Conservation (phyloP, 805 yeast species). For the Suhomyces sp. region DNA sequence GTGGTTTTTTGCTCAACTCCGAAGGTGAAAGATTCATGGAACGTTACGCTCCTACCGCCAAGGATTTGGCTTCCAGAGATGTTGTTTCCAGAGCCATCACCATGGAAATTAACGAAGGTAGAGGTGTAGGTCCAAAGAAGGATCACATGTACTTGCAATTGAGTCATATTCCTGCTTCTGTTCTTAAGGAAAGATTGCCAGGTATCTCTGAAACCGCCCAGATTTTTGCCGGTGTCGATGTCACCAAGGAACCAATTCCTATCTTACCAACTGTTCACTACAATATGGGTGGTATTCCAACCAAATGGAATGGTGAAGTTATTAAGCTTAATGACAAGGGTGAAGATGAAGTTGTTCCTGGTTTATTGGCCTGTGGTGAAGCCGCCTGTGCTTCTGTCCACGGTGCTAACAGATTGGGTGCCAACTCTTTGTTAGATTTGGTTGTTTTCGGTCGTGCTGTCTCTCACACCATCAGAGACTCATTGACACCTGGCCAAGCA, state of each 20-base stretch:
- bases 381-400: slow-evolving; percentile 99
- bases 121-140: slow-evolving; percentile 96
- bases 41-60: slow-evolving; percentile 98
- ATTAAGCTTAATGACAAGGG: slow-evolving; percentile 80
- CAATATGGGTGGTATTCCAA: slow-evolving; percentile 99
- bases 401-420: slow-evolving; percentile 99
- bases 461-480: slow-evolving; percentile 83
- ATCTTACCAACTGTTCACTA: slow-evolving; percentile 97
- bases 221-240: slow-evolving; percentile 98
- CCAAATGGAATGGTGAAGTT: slow-evolving; percentile 95
- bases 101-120: slow-evolving; percentile 96
- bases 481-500: slow-evolving; percentile 84
- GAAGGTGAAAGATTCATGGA: slow-evolving; percentile 99
- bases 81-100: slow-evolving; percentile 98
- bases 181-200: slow-evolving; percentile 92
- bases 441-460: slow-evolving; percentile 99
- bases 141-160: slow-evolving; percentile 95
- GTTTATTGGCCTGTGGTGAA: slow-evolving; percentile 96
- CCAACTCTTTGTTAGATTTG: slow-evolving; percentile 92
- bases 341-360: slow-evolving; percentile 87
- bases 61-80: slow-evolving; percentile 97
- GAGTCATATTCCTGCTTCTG: slow-evolving; percentile 89
- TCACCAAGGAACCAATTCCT: slow-evolving; percentile 98
- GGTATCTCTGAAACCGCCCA: slow-evolving; percentile 99
- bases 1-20: slow-evolving; percentile 92